Evolutionary conservation across 148 eudicot genomes (phyloP), one percentile per base, ranked within the genome.

Genomic region (Rhododendron ferrugineum): DNA sequence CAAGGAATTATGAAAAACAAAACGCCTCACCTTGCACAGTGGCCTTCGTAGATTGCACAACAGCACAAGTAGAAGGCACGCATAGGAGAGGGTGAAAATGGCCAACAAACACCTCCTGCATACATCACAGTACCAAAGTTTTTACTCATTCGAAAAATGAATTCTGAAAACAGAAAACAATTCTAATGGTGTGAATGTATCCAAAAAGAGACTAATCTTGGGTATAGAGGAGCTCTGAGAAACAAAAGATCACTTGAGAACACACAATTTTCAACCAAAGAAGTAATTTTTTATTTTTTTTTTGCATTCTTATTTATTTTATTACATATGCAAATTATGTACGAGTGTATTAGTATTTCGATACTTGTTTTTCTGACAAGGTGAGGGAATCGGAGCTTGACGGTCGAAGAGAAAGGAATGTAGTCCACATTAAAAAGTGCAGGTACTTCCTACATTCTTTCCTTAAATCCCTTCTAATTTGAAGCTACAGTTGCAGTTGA

Each of bases 401-500:
- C 0, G 98, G 98, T 62, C 88, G 42, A 91, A 84, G 9, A 81
- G 98, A 97, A 93, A 97, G 90, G 87, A 95, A 94, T 49, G 92
- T 92, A 32, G 94, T 93, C 82, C 86, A 92, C 88, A 88, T 97
- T 64, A 91, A 90, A 81, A 95, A 95, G 92, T 97, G 99, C 98
- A 97, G 99, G 99, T 97, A 89, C 37, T 14, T 32, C 32, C 37
- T 18, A 14, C 40, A 5, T 32, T 74, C 47, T 74, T 11, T 20
- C 70, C 30, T 77, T 44, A 30, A 83, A 46, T 78, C 18, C 75
- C 4, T 87, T 70, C 22, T n/a, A 78, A 78, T 44, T 44, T 70
- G 37, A 34, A 46, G 13, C 10, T 56, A 78, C 2, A 28, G 72
- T 26, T 46, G 14, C 34, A 6, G n/a, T 66, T 60, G 60, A 81